These are phyloP conservation scores for Metarhizium brunneum DNA, from an alignment of 2,329 filamentous ascomycete species.

Conservation along the genomic window DNA sequence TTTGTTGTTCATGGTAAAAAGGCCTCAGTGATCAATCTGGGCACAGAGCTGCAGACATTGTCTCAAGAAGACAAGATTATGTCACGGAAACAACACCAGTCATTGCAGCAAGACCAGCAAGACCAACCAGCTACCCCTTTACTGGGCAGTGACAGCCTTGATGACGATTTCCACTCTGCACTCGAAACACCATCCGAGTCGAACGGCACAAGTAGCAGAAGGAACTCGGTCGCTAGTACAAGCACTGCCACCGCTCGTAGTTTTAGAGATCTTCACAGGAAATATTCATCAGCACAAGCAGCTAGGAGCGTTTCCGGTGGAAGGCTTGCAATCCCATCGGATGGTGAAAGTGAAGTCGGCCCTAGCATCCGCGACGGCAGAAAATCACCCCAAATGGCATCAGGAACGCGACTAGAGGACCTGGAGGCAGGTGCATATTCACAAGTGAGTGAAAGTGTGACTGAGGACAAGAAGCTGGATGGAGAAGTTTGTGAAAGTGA, in stretches of 20 bases:
- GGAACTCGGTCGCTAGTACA: conserved; percentile 53
- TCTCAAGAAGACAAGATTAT: conserved; percentile 64
- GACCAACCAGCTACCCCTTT: conserved; percentile 28
- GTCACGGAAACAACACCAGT: conserved; percentile 44
- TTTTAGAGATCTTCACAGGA: conserved; percentile 52
- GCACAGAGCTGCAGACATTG: conserved; percentile 77
- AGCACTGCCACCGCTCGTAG: conserved; percentile 60
- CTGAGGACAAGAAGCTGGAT: background rate
- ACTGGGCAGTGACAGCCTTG: conserved; percentile 22
- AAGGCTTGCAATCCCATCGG: conserved; percentile 38
- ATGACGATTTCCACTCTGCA: conserved; percentile 46
- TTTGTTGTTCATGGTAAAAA: conserved; percentile 98
- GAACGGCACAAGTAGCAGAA: conserved; percentile 37
- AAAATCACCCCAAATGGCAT: conserved; percentile 44
- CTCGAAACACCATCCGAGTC: conserved; percentile 33
- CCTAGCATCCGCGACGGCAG: conserved; percentile 51
- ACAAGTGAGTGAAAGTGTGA: background rate
- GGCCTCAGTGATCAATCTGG: conserved; percentile 93
- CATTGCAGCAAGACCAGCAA: conserved; percentile 16
- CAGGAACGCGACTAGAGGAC: conserved; percentile 23
- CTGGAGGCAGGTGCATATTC: background rate
- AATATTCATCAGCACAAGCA: conserved; percentile 45
- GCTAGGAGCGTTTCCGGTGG: conserved; percentile 32
- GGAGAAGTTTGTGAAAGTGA: background rate
- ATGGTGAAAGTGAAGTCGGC: conserved; percentile 52